These are phyloP conservation scores for Cystobasidium ongulense DNA, from an alignment of 768 basidiomycete genomes.

Conservation along the genomic window DNA sequence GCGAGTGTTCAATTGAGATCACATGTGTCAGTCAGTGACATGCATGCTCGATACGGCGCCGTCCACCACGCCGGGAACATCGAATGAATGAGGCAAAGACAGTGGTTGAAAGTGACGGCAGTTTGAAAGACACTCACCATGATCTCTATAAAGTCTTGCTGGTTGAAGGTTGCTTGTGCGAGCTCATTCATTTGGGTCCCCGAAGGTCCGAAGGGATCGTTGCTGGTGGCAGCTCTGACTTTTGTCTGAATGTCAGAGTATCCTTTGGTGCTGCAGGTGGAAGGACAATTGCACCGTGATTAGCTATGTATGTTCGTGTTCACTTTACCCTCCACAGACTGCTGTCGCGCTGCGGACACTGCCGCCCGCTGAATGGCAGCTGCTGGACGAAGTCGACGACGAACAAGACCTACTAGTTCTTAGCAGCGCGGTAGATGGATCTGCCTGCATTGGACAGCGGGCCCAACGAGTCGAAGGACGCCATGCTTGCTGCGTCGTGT, in stretches of 20 bases:
- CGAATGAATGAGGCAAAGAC: too few species aligned
- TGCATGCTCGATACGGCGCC: too few species aligned
- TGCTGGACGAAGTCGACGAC: background rate
- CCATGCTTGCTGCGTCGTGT: background rate
- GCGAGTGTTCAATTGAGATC: background rate
- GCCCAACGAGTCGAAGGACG: background rate
- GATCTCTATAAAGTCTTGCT: constrained; percentile 97
- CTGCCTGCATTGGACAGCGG: constrained; percentile 38
- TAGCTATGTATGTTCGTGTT: background rate
- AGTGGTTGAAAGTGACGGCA: background rate
- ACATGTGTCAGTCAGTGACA: background rate
- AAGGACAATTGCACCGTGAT: background rate
- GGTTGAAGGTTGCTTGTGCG: constrained; percentile 91
- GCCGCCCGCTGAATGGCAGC: background rate
- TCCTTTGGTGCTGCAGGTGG: constrained; percentile 43
- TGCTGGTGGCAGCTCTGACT: constrained; percentile 56
- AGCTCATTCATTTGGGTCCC: constrained; percentile 99
- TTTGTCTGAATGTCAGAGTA: constrained; percentile 94
- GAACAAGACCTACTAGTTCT: constrained; percentile 34
- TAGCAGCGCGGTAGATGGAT: constrained; percentile 37
- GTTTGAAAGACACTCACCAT: constrained; percentile 50
- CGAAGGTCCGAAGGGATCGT: constrained; percentile 90
- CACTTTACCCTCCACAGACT: too few species aligned
- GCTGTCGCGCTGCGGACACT: background rate
- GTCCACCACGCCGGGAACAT: too few species aligned